These are phyloP conservation scores for Boletus sp. DNA, from an alignment of 768 basidiomycete species.

Conservation along the genomic window DNA sequence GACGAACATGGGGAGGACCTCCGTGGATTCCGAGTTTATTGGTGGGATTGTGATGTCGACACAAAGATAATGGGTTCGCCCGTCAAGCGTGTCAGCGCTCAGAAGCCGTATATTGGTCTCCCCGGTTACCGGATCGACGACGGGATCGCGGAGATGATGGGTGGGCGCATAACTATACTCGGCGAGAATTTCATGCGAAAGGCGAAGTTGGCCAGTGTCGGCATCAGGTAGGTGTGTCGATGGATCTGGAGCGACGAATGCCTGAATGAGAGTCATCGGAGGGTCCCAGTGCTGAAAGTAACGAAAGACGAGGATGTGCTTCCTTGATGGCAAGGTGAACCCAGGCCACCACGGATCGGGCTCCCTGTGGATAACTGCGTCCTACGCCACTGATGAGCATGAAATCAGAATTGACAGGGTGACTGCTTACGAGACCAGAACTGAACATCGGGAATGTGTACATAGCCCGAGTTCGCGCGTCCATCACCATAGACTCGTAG, in stretches of 20 bases:
- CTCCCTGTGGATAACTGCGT: not conserved
- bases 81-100: not conserved
- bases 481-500: constrained; percentile 15
- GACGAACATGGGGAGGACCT: constrained; percentile 15
- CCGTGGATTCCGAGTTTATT: not conserved
- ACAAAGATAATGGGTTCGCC: constrained; percentile 10
- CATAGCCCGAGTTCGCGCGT: constrained; percentile 14
- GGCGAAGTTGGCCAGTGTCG: constrained; percentile 6
- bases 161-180: constrained; percentile 4
- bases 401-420: not conserved
- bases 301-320: constrained; percentile 16
- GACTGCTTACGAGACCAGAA: constrained; percentile 13
- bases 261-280: constrained; percentile 17
- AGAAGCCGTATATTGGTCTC: constrained; percentile 15
- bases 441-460: constrained; percentile 19
- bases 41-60: constrained; percentile 18
- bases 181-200: constrained; percentile 20
- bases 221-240: not conserved
- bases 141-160: constrained; percentile 10
- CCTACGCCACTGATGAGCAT: constrained; percentile 7
- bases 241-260: constrained; percentile 13
- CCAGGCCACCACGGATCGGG: constrained; percentile 5
- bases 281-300: constrained; percentile 1
- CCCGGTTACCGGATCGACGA: constrained; percentile 14
- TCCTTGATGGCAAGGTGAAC: constrained; percentile 14